phyloP scores from a whole-genome alignment of 2,329 filamentous ascomycete species.

The Fusarium euwallaceae region DNA sequence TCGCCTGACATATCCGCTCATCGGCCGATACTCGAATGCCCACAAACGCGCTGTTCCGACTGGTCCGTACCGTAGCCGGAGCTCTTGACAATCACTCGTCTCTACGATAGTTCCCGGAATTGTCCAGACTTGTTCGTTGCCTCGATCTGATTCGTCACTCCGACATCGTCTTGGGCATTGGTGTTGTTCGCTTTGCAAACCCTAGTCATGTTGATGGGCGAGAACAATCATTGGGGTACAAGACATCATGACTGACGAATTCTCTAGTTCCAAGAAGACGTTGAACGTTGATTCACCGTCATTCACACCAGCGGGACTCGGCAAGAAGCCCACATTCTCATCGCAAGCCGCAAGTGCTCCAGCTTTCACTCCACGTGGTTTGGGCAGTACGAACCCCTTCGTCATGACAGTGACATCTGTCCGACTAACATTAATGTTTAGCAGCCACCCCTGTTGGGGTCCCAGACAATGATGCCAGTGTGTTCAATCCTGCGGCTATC shows the following conservation, averaged over 20 bases:
- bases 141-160: not conserved
- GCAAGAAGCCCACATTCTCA: slow-evolving; percentile 83
- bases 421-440: slow-evolving; percentile 35
- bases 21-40: slow-evolving; percentile 24
- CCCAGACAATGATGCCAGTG: slow-evolving; percentile 57
- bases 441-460: slow-evolving; percentile 55
- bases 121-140: not conserved
- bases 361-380: slow-evolving; percentile 81
- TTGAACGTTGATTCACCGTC: slow-evolving; percentile 97
- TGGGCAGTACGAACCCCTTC: slow-evolving; percentile 53
- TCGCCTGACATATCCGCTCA: slow-evolving; percentile 25
- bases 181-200: not conserved
- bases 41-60: slow-evolving; percentile 3
- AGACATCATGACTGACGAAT: slow-evolving; percentile 32
- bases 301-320: slow-evolving; percentile 79
- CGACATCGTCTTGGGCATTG: not conserved
- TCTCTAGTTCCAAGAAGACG: slow-evolving; percentile 73
- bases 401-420: not conserved
- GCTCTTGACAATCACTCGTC: not conserved
- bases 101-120: not conserved
- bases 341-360: slow-evolving; percentile 92
- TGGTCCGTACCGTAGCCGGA: not conserved
- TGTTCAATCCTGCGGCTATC: slow-evolving; percentile 70
- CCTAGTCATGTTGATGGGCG: not conserved
- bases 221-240: not conserved